These are phyloP conservation scores for Drechmeria coniospora DNA, from an alignment of 2,329 filamentous ascomycete genomes.

Conservation along the genomic window DNA sequence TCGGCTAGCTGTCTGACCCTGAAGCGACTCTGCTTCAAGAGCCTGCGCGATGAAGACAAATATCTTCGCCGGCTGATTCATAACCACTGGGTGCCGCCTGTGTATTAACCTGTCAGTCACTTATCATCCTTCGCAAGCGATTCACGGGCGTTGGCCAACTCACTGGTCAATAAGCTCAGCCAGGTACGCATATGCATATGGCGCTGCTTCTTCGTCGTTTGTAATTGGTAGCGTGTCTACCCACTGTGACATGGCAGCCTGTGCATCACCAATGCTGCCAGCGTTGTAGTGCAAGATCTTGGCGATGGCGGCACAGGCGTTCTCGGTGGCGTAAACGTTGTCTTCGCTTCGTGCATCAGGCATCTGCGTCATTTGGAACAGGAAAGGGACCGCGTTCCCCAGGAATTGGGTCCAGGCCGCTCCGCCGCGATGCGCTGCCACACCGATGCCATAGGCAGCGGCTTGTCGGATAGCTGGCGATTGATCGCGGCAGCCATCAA, in stretches of 20 bases:
- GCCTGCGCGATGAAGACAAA: slow-evolving; percentile 80
- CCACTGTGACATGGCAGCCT: slow-evolving; percentile 72
- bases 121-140: neutral
- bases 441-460: slow-evolving; percentile 87
- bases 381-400: slow-evolving; percentile 57
- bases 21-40: slow-evolving; percentile 78
- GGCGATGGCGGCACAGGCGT: slow-evolving; percentile 88
- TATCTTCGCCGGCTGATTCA: slow-evolving; percentile 61
- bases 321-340: slow-evolving; percentile 93
- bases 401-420: slow-evolving; percentile 78
- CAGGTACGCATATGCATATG: slow-evolving; percentile 87
- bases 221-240: slow-evolving; percentile 78
- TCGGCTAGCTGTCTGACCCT: slow-evolving; percentile 64
- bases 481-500: slow-evolving; percentile 71
- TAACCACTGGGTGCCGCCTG: slow-evolving; percentile 74
- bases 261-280: slow-evolving; percentile 56
- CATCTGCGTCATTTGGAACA: slow-evolving; percentile 74
- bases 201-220: slow-evolving; percentile 94
- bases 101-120: slow-evolving; percentile 11
- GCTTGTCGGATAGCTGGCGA: slow-evolving; percentile 90
- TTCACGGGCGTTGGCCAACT: slow-evolving; percentile 24
- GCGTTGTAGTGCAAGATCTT: slow-evolving; percentile 91
- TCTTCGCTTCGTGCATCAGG: slow-evolving; percentile 77
- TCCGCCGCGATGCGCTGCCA: slow-evolving; percentile 86
- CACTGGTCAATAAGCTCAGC: slow-evolving; percentile 88